Evolutionary conservation across 371 early-diverging fungal genomes (phyloP).

Genomic region (Parasitella parasitica): DNA sequence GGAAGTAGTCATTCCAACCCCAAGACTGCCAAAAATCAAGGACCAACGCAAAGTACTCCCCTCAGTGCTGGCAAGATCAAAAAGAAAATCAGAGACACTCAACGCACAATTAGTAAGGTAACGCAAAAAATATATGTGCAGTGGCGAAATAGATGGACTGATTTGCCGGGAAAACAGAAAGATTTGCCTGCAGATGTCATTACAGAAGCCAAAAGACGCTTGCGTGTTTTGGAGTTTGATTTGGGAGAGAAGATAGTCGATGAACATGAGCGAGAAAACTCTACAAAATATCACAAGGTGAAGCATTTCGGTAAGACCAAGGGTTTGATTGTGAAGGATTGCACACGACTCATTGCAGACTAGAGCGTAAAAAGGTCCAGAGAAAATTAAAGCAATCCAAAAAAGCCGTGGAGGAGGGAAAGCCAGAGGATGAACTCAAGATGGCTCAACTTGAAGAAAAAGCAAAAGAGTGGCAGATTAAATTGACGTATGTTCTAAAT

Average conservation of each 20-base stretch:
- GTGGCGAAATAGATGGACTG: not conserved
- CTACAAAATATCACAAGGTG: conserved; percentile 33
- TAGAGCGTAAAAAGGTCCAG: conserved; percentile 43
- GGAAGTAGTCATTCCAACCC: not conserved
- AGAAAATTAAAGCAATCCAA: conserved; percentile 29
- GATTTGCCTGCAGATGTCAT: conserved; percentile 20
- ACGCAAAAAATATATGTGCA: not conserved
- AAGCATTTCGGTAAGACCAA: conserved; percentile 41
- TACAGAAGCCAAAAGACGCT: conserved; percentile 27
- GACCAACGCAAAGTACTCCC: conserved; percentile 5
- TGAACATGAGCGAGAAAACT: conserved; percentile 28
- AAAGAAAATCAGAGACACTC: conserved; percentile 35
- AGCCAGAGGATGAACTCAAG: conserved; percentile 13
- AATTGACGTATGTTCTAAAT: conserved; percentile 27
- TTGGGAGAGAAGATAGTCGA: conserved; percentile 37
- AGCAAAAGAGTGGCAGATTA: conserved; percentile 21
- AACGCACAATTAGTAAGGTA: conserved; percentile 26
- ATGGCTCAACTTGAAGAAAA: conserved; percentile 14
- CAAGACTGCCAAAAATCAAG: conserved; percentile 4
- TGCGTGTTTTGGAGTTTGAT: conserved; percentile 35
- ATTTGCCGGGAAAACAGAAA: not conserved
- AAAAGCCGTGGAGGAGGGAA: conserved; percentile 10
- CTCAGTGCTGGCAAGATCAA: conserved; percentile 26
- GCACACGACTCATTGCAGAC: not conserved
- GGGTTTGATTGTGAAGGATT: no score